These are phyloP conservation scores for Wallacemonas rigidus DNA, from an alignment of 208 protist species.

Conservation along the genomic window DNA sequence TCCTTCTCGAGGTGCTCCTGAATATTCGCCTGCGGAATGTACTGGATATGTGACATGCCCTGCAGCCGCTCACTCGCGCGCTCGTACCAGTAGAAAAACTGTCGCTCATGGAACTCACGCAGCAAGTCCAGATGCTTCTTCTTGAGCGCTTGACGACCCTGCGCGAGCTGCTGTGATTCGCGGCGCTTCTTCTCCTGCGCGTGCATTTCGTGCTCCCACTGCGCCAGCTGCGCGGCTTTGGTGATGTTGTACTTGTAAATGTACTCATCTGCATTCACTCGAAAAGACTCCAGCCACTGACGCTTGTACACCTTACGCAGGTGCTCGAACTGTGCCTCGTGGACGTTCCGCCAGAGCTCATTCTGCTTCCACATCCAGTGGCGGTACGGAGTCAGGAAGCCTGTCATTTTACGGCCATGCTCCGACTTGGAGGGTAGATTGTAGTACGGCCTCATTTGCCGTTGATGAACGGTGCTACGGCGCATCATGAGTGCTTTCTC, in stretches of 20 bases:
- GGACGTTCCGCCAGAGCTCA: slow-evolving; percentile 91
- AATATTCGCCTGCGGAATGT: slow-evolving; percentile 70
- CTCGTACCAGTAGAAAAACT: slow-evolving; percentile 94
- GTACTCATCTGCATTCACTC: slow-evolving; percentile 93
- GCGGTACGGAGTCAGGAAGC: slow-evolving; percentile 87
- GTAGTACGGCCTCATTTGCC: slow-evolving; percentile 84
- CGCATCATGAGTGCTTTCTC: slow-evolving; percentile 41
- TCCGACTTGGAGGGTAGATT: slow-evolving; percentile 88
- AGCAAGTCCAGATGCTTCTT: slow-evolving; percentile 92
- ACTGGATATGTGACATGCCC: slow-evolving; percentile 88
- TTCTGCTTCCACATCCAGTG: slow-evolving; percentile 95
- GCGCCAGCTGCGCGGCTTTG: slow-evolving; percentile 85
- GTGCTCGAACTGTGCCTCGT: slow-evolving; percentile 93
- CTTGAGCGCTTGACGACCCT: slow-evolving; percentile 81
- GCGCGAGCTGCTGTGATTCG: slow-evolving; percentile 70
- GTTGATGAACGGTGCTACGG: slow-evolving; percentile 24
- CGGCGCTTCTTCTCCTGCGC: slow-evolving; percentile 83
- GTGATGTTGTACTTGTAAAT: slow-evolving; percentile 94
- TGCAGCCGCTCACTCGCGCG: slow-evolving; percentile 90
- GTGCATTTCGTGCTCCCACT: slow-evolving; percentile 93
- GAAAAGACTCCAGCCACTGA: slow-evolving; percentile 91
- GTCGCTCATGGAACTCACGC: slow-evolving; percentile 88
- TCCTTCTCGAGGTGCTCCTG: slow-evolving; percentile 87
- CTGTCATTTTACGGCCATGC: slow-evolving; percentile 86
- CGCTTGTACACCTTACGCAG: slow-evolving; percentile 91